These are phyloP conservation scores for Corchorus capsularis DNA, from an alignment of 345 rosid species.

Conservation along the genomic window DNA sequence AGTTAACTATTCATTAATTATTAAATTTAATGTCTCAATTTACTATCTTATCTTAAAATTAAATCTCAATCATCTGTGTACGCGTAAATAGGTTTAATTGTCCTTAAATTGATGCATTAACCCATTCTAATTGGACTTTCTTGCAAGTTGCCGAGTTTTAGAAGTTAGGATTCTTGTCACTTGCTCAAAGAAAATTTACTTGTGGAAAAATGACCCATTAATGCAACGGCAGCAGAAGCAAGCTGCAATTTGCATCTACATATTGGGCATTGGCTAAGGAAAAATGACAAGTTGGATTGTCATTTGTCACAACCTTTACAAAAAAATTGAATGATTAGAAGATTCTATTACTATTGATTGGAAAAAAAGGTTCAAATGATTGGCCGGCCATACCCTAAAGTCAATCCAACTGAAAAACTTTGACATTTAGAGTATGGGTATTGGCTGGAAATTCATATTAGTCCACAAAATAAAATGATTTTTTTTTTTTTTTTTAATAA, in stretches of 20 bases:
- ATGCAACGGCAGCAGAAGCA: too few species aligned
- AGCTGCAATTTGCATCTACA: background rate
- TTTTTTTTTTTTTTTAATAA: too few species aligned
- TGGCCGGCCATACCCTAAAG: constrained; percentile 14
- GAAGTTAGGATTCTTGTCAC: background rate
- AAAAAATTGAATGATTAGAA: background rate
- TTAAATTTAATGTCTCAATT: background rate
- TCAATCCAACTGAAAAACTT: constrained; percentile 23
- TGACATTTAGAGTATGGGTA: constrained; percentile 18
- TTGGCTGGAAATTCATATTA: constrained; percentile 1
- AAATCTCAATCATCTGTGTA: background rate
- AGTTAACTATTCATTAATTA: background rate
- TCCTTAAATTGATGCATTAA: background rate
- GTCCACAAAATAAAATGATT: background rate
- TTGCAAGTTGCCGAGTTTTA: background rate
- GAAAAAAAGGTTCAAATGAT: constrained; percentile 2
- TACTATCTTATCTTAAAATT: background rate
- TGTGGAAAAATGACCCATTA: too few species aligned
- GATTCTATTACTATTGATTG: constrained; percentile 3
- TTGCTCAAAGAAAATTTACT: background rate
- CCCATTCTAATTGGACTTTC: background rate
- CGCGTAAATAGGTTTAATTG: background rate
- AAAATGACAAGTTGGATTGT: background rate
- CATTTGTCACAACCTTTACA: background rate
- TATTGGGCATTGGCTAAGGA: background rate